Evolutionary conservation across 305 asterid genomes (phyloP).

Genomic region (Fraxinus baroniana): DNA sequence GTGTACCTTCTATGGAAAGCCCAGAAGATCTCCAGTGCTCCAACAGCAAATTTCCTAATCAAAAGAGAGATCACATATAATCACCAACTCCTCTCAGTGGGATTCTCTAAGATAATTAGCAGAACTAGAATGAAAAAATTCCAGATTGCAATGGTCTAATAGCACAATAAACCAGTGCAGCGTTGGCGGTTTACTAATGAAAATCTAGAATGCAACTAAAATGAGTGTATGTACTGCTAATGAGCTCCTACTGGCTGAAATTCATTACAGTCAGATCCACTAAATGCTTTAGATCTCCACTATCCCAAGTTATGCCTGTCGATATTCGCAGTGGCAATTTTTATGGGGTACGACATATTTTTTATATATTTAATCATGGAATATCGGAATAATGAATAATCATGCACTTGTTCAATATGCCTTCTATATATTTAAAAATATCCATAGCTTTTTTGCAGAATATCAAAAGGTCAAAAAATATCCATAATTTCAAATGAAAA

Average conservation of each 20-base stretch:
- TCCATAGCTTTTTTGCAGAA: background rate
- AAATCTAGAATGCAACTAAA: background rate
- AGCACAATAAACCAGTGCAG: background rate
- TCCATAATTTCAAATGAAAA: background rate
- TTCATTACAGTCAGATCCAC: background rate
- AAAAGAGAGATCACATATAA: constrained; percentile 18
- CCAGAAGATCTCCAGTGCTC: constrained; percentile 75
- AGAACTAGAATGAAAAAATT: background rate
- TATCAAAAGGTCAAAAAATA: background rate
- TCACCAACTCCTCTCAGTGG: constrained; percentile 15
- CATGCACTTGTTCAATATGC: background rate
- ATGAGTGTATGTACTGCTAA: background rate
- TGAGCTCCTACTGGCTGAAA: background rate
- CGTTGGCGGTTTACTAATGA: background rate
- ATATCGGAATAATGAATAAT: background rate
- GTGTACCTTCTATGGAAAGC: constrained; percentile 68
- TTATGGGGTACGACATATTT: background rate
- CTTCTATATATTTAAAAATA: background rate
- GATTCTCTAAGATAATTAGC: background rate
- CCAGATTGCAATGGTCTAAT: background rate
- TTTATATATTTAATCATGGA: background rate
- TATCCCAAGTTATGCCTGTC: background rate
- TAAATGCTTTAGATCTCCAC: background rate
- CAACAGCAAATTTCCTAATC: constrained; percentile 72
- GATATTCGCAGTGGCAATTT: background rate